Evolutionary conservation across 164 flowering plant species (phyloP).

Genomic region (Aristolochia californica): DNA sequence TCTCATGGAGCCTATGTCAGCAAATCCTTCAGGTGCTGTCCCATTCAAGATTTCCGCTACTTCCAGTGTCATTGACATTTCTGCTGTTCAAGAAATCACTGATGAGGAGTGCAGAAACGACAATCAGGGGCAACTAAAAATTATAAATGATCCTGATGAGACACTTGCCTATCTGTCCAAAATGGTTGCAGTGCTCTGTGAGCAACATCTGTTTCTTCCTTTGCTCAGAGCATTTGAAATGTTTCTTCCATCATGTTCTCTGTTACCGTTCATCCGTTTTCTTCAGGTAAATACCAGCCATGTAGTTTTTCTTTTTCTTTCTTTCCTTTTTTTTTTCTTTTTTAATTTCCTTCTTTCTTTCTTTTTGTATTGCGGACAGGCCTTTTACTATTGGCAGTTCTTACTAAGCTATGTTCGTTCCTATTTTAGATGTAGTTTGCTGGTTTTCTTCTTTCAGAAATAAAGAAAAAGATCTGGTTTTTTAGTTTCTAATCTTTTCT

Average conservation of each 20-base stretch:
- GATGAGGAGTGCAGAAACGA: conserved; percentile 29
- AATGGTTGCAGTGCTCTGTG: conserved; percentile 93
- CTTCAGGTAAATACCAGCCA: conserved; percentile 58
- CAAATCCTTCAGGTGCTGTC: conserved; percentile 14
- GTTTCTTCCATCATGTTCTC: conserved; percentile 90
- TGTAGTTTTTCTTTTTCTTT: not conserved
- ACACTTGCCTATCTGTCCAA: conserved; percentile 53
- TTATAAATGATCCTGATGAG: conserved; percentile 40
- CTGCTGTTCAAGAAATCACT: conserved; percentile 19
- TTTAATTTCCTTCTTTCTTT: too few relatives aligned
- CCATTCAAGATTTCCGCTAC: conserved; percentile 17
- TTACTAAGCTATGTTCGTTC: too few relatives aligned
- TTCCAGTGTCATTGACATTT: conserved; percentile 14
- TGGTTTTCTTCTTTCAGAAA: too few relatives aligned
- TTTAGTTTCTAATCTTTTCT: not conserved
- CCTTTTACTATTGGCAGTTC: too few relatives aligned
- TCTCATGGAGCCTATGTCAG: conserved; percentile 33
- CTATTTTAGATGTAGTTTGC: too few relatives aligned
- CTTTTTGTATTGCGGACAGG: too few relatives aligned
- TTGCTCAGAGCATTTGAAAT: conserved; percentile 91
- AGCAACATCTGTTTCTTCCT: conserved; percentile 79
- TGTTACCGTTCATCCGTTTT: conserved; percentile 83
- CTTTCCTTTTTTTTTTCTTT: not conserved
- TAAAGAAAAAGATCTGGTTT: not conserved
- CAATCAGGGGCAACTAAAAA: conserved; percentile 19